Evolutionary conservation across 345 rosid genomes (phyloP).

Genomic region (Eucalyptus polybractea): DNA sequence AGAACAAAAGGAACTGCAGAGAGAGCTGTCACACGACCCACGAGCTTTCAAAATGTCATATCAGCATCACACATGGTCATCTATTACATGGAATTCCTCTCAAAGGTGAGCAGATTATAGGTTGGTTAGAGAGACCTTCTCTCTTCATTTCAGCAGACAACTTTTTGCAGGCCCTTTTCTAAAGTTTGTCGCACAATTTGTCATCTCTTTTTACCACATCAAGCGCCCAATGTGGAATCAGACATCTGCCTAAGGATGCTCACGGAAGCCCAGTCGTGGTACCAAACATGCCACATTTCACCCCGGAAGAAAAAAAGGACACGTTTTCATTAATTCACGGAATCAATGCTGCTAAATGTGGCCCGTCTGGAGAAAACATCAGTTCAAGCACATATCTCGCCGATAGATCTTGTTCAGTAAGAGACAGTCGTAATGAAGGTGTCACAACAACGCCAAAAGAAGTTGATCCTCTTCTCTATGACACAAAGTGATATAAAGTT

Average conservation of each 20-base stretch:
- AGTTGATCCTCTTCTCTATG: background rate
- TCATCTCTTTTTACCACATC: background rate
- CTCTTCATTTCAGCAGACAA: background rate
- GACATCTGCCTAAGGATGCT: background rate
- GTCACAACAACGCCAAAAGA: background rate
- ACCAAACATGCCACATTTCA: background rate
- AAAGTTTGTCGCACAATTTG: background rate
- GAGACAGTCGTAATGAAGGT: background rate
- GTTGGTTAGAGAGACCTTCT: rapidly evolving
- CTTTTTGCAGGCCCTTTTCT: background rate
- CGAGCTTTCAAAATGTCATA: background rate
- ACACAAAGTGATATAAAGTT: background rate
- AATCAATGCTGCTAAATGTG: background rate
- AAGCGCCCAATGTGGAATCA: background rate
- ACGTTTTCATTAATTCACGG: background rate
- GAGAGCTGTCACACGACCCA: background rate
- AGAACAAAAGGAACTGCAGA: background rate
- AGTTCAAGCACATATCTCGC: background rate
- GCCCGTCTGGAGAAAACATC: background rate
- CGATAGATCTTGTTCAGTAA: background rate
- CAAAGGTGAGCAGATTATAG: background rate
- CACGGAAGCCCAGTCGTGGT: background rate
- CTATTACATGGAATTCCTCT: background rate
- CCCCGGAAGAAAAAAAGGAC: background rate
- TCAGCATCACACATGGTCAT: background rate